Evolutionary conservation across 2,329 filamentous ascomycete species (phyloP).

Genomic region (Trichophyton verrucosum): DNA sequence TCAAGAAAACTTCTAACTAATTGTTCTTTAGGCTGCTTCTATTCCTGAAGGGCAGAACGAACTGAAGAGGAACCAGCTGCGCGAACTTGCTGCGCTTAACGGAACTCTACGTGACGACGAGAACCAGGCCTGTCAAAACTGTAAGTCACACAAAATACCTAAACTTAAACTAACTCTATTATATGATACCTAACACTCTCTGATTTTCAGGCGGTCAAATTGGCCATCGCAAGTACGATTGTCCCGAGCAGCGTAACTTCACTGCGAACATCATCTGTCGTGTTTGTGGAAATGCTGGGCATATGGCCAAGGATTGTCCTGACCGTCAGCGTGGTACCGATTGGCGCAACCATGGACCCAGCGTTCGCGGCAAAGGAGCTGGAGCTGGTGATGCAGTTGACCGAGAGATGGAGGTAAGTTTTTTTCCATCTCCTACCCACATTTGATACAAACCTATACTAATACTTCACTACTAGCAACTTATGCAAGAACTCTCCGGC

Average conservation of each 20-base stretch:
- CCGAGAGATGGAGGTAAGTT: constrained; percentile 80
- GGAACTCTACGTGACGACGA: constrained; percentile 98
- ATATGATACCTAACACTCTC: constrained; percentile 1
- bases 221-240: constrained; percentile 97
- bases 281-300: constrained; percentile 92
- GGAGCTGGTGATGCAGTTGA: constrained; percentile 75
- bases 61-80: constrained; percentile 94
- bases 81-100: constrained; percentile 94
- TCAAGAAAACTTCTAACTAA: constrained; percentile 15
- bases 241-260: constrained; percentile 92
- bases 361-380: constrained; percentile 35
- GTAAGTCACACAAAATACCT: constrained; percentile 30
- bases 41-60: constrained; percentile 98
- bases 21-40: constrained; percentile 65
- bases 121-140: constrained; percentile 99
- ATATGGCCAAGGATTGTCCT: constrained; percentile 96
- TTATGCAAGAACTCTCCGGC: constrained; percentile 93
- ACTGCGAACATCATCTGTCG: constrained; percentile 99
- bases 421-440: constrained; percentile 1
- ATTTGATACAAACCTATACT: background rate
- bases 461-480: constrained; percentile 48
- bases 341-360: constrained; percentile 68
- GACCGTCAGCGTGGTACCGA: constrained; percentile 81
- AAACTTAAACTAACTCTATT: constrained; percentile 4
- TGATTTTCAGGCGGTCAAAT: constrained; percentile 65